Conservation (phyloP, 352 stramenopile genomes). For the Pythium aristosporum region DNA sequence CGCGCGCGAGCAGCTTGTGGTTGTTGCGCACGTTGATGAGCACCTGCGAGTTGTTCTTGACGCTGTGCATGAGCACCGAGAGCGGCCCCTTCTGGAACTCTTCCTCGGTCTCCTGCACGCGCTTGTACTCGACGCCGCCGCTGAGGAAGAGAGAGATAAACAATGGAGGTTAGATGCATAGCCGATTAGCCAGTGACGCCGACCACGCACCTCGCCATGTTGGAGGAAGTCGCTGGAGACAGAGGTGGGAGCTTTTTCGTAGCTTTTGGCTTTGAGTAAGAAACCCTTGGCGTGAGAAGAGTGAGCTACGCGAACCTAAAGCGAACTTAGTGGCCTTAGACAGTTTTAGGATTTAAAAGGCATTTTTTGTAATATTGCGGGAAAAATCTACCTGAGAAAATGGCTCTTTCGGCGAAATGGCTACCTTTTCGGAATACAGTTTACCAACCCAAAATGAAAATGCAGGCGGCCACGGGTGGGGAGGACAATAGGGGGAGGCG, state of each 20-base stretch:
- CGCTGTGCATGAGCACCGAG: conserved; percentile 96
- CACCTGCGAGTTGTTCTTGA: conserved; percentile 98
- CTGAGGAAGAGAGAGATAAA: conserved; percentile 8
- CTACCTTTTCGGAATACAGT: conserved; percentile 26
- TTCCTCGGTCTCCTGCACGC: conserved; percentile 87
- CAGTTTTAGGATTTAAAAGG: neutral
- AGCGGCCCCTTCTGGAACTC: conserved; percentile 97
- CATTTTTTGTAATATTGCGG: conserved; percentile 2
- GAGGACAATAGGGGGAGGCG: neutral
- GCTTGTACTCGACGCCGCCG: conserved; percentile 69
- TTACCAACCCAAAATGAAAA: conserved; percentile 25
- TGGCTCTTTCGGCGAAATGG: conserved; percentile 6
- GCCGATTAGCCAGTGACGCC: neutral
- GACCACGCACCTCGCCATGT: conserved; percentile 22
- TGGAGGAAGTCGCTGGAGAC: neutral
- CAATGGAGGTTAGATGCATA: neutral
- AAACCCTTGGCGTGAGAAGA: conserved; percentile 1
- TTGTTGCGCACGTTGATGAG: conserved; percentile 99
- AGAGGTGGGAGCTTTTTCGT: neutral
- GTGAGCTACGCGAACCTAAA: conserved; percentile 7
- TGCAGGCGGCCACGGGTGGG: neutral
- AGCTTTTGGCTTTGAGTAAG: conserved; percentile 1
- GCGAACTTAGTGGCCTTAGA: conserved; percentile 2
- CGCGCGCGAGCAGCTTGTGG: conserved; percentile 98
- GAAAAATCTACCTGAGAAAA: conserved; percentile 8